Base-by-base conservation (phyloP, 768 basidiomycete genomes). In the Tricholoma matsutake region DNA sequence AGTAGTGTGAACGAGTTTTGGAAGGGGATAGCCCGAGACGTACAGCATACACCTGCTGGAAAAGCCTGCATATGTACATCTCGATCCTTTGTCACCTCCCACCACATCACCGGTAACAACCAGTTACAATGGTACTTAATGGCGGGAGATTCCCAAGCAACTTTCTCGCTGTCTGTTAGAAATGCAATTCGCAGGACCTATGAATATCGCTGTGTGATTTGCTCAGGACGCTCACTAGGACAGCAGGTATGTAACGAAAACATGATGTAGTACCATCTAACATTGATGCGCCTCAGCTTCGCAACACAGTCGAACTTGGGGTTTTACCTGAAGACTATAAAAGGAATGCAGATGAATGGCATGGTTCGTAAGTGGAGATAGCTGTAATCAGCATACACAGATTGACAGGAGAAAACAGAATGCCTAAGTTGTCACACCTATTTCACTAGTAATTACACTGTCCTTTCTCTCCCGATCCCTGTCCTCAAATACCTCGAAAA, bases 31-130 rank as follows among this genome's bases (percentile, higher is more conserved):
- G 22, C 22, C 22, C 3, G 22, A 25, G n/a, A 71, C 74, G 31
- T 18, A 92, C 95, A 4, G 92, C 86, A 71, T 94, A 97, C 1
- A 96, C 96, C 73, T 94, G 92, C 71, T 98, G 92, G n/a, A n/a
- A n/a, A n/a, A n/a, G n/a, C n/a, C n/a, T n/a, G n/a, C n/a, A n/a
- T n/a, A n/a, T n/a, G n/a, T n/a, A n/a, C n/a, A n/a, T n/a, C n/a
- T n/a, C n/a, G n/a, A n/a, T n/a, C n/a, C n/a, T n/a, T n/a, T n/a
- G n/a, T n/a, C n/a, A n/a, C n/a, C n/a, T n/a, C n/a, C n/a, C n/a
- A n/a, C n/a, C n/a, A n/a, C n/a, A n/a, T n/a, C n/a, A n/a, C n/a
- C n/a, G n/a, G n/a, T n/a, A n/a, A n/a, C n/a, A n/a, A n/a, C n/a
- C n/a, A n/a, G n/a, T n/a, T n/a, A n/a, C n/a, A n/a, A n/a, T n/a